Base-by-base conservation (phyloP, 2,329 filamentous ascomycete species). In the Phialocephala subalpina region DNA sequence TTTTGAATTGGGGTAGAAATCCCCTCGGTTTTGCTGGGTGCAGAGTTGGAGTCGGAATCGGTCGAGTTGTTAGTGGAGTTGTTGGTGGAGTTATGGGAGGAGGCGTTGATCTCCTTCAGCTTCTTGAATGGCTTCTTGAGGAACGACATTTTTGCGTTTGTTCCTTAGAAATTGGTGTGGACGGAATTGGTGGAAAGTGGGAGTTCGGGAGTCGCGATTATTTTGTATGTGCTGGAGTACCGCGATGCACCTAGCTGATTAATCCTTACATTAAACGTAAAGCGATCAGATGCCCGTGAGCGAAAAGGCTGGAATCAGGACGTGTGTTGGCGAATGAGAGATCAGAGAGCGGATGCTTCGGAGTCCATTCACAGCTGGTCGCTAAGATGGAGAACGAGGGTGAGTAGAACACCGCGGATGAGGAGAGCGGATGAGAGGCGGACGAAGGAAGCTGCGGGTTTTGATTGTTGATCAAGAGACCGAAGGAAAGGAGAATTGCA, bases 41-140 rank as follows among this genome's bases (percentile, higher is more conserved):
- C 35, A 3, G 66, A 63, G 5, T 53, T n/a, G 25, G 49, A 29
- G 25, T 53, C 49, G 49, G 38, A 14, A 42, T 14, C 12, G 38
- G 18, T n/a, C 3, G 38, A 42, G 63, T 68, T 63, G 9, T 38
- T 69, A 49, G 62, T 56, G 2, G 66, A 47, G 56, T 62, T 58
- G 40, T 62, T 49, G n/a, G 56, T 57, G 22, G 61, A 65, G n/a
- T 65, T 61, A 29, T 45, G 36, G 29, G 42, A 58, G 33, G 38
- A 40, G 14, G 14, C 58, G 2, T 65, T 60, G 29, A 72, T 45
- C 0, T 68, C 67, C 64, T 68, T 72, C 27, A 75, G 53, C 62
- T 73, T 76, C 49, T 57, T 65, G 58, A 76, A 69, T 11, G 68
- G 70, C 52, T 74, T 75, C 70, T 72, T 74, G 56, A 76, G 45